phyloP scores from a whole-genome alignment of 495 filamentous ascomycete genomes.

The Baudoinia panamericana region DNA sequence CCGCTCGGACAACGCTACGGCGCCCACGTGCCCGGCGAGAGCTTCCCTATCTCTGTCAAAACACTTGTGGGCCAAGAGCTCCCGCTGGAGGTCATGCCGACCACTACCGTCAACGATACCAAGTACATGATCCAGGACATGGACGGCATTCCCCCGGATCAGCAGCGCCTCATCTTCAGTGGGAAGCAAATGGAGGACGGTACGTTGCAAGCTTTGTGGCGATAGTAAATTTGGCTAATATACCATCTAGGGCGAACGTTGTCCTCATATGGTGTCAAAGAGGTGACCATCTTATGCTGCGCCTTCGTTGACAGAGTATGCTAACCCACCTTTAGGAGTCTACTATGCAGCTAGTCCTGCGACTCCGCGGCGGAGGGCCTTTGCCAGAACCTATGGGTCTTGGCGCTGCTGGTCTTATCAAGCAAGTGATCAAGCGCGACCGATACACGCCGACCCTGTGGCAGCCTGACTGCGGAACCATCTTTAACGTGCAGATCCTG shows the following conservation, averaged over 20 bases:
- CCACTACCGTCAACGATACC: constrained; percentile 21
- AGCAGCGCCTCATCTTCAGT: constrained; percentile 20
- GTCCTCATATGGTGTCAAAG: not conserved
- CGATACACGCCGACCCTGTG: constrained; percentile 6
- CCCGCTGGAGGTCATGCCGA: not conserved
- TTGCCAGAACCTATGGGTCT: constrained; percentile 17
- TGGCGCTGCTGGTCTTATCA: constrained; percentile 22
- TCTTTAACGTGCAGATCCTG: constrained; percentile 23
- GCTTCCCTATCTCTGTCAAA: constrained; percentile 20
- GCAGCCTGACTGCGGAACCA: constrained; percentile 9
- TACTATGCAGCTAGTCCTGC: constrained; percentile 2
- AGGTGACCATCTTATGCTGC: not conserved
- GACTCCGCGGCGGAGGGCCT: constrained; percentile 7
- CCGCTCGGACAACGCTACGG: not conserved
- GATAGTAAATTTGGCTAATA: too few relatives aligned
- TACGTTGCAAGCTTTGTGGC: not conserved
- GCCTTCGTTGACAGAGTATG: too few relatives aligned
- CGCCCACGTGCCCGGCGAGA: not conserved
- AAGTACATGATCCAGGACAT: constrained; percentile 17
- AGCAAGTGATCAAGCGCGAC: constrained; percentile 20
- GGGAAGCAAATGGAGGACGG: constrained; percentile 19
- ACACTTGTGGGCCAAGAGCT: constrained; percentile 24
- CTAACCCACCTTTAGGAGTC: not conserved
- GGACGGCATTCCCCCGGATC: constrained; percentile 21
- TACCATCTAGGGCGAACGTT: constrained; percentile 1